Evolutionary conservation across 2,329 filamentous ascomycete species (phyloP), one percentile per base, ranked within the genome.

Genomic region (Westerdykella aurantiaca): DNA sequence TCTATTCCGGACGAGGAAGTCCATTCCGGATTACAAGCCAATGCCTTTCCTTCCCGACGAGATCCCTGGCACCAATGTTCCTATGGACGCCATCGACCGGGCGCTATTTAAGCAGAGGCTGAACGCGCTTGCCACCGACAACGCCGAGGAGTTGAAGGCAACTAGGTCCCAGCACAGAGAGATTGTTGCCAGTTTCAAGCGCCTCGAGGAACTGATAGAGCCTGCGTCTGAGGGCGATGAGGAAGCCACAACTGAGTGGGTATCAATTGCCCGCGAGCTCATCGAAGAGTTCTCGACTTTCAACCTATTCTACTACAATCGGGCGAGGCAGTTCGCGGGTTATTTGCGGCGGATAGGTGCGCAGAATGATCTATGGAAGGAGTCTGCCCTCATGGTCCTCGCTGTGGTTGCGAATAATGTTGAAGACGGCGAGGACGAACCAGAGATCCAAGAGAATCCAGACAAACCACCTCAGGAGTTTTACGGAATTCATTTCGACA

Each of bases 401-500:
- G 63, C 64, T 3, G 57, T 64, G 3, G 55, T 55, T 21, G 60
- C 61, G 13, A 67, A 67, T 38, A 57, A 57, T 9, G 51, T 60
- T 10, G 62, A 66, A 46, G 61, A 66, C 39, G 62, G 61, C 12
- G 51, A 56, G 18, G 51, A 55, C 17, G 46, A 57, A 13, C 50
- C 52, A 17, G 61, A 64, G 37, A 48, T 64, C 7, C 54, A 53
- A 42, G 54, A 64, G 38, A 55, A 48, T 17, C 58, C 61, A 13
- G 54, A 59, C 14, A 18, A 37, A 5, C 23, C 75, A 31, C 78
- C 78, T 2, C 66, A 67, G 38, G 73, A 77, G 46, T 90, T 88
- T 60, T 83, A 88, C 52, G 86, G 85, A 6, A 86, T 97, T 38
- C 73, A 82, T 0, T 95, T 97, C 60, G 75, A 83, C 45, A 78